Base-by-base conservation (phyloP, 192 early-diverging fungal species). In the Coemansia erecta region DNA sequence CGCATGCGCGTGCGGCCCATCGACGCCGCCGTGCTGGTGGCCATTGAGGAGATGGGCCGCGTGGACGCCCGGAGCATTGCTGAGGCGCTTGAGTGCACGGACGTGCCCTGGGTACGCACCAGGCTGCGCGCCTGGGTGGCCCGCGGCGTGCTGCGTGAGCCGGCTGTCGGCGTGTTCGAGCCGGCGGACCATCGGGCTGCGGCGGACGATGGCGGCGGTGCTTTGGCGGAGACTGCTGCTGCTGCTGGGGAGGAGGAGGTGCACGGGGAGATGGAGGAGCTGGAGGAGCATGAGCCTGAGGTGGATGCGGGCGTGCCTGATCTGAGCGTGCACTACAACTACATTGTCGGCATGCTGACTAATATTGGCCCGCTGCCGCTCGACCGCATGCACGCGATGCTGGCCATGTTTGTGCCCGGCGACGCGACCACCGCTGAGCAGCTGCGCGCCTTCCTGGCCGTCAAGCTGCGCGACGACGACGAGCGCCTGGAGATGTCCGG, bases 281-380 rank as follows among this genome's bases (percentile, higher is more conserved):
- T 13, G 4, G 44, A 31, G 5, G 33, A 19, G 12, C 31, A 61
- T 17, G 53, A 54, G 4, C 17, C 37, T 4, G 4, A 13, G n/a
- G 53, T 6, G 14, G 37, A 45, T 13, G 11, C 53, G 35, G 8
- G 10, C 2, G 37, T 28, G 60, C 61, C 2, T 50, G 64, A 13
- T 58, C 69, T 0, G 80, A 82, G 72, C 12, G 44, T 82, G 58
- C 72, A 83, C 56, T 82, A 70, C 33, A 71, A 80, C 47, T 85
- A 78, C 44, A 69, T 85, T 24, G 71, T 73, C 15, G 83, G 72
- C 15, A 84, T 85, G 73, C 66, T 85, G 18, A 82, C 81, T 26
- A 85, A 84, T 57, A 70, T 85, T 44, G 84, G 84, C 0, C 69
- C 81, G 3, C 52, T 83, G 39, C 74, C 84, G 8, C 66, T 85